Conservation (phyloP, 352 stramenopile genomes). For the Aphanomyces stellatus region DNA sequence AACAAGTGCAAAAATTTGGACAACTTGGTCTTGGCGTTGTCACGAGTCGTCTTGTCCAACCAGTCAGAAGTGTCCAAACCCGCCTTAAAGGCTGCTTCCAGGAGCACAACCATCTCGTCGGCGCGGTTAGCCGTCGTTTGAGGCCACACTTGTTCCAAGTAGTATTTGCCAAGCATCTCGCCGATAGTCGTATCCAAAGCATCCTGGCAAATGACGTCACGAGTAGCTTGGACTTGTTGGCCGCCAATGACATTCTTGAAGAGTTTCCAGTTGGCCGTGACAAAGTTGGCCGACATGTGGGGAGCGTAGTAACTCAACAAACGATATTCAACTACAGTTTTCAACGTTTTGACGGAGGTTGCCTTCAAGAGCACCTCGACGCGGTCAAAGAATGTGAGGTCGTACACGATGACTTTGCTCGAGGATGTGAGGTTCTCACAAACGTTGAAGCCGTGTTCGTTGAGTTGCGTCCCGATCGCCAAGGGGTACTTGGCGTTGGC, state of each 20-base stretch:
- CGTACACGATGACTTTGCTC: conserved; percentile 34
- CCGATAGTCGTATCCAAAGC: conserved; percentile 61
- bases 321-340: conserved; percentile 56
- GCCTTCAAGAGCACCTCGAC: conserved; percentile 29
- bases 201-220: conserved; percentile 85
- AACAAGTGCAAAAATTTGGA: no score
- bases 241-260: conserved; percentile 81
- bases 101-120: conserved; percentile 77
- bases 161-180: conserved; percentile 55
- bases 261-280: conserved; percentile 79
- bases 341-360: conserved; percentile 30
- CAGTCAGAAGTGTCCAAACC: neutral
- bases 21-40: neutral
- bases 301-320: neutral
- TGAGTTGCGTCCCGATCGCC: conserved; percentile 36
- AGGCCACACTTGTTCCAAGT: no score
- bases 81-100: conserved; percentile 71
- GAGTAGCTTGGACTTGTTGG: conserved; percentile 72
- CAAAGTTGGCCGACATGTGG: conserved; percentile 62
- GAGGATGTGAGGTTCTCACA: no score
- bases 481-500: conserved; percentile 41
- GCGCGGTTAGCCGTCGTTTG: conserved; percentile 23
- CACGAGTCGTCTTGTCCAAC: neutral
- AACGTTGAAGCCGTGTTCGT: conserved; percentile 25
- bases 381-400: conserved; percentile 39